These are phyloP conservation scores for Chenopodium album DNA, from an alignment of 148 eudicot genomes.

Conservation along the genomic window DNA sequence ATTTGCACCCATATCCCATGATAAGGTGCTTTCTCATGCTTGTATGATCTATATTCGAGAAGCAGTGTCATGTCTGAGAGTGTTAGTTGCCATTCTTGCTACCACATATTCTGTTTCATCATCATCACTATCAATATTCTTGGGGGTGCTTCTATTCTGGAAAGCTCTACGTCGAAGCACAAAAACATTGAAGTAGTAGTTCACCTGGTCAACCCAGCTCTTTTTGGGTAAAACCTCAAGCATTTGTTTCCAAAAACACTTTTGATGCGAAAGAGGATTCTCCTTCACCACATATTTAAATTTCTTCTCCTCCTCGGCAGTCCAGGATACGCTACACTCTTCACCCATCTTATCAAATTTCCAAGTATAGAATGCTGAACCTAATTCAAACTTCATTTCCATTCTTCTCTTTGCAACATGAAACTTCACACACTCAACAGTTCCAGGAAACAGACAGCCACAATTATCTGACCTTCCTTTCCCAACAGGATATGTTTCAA, in stretches of 20 bases:
- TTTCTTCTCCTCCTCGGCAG: conserved; percentile 50
- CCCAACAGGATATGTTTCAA: conserved; percentile 64
- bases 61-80: conserved; percentile 26
- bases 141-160: conserved; percentile 60
- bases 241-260: conserved; percentile 61
- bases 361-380: conserved; percentile 61
- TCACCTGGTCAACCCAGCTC: conserved; percentile 57
- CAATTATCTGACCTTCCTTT: conserved; percentile 64
- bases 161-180: conserved; percentile 56
- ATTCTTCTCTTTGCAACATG: conserved; percentile 58
- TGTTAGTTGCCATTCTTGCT: conserved; percentile 13
- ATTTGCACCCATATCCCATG: neutral
- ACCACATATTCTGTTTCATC: conserved; percentile 58
- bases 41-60: conserved; percentile 40
- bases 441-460: conserved; percentile 60
- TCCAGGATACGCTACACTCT: conserved; percentile 65
- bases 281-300: conserved; percentile 50
- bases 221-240: conserved; percentile 41
- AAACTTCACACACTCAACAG: conserved; percentile 58
- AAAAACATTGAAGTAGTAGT: conserved; percentile 82
- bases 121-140: conserved; percentile 71
- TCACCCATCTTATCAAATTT: conserved; percentile 79
- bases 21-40: neutral
- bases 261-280: conserved; percentile 47
- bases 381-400: conserved; percentile 61